Evolutionary conservation across 2,329 filamentous ascomycete genomes (phyloP), one percentile per base, ranked within the genome.

Genomic region (Xylaria arbuscula): DNA sequence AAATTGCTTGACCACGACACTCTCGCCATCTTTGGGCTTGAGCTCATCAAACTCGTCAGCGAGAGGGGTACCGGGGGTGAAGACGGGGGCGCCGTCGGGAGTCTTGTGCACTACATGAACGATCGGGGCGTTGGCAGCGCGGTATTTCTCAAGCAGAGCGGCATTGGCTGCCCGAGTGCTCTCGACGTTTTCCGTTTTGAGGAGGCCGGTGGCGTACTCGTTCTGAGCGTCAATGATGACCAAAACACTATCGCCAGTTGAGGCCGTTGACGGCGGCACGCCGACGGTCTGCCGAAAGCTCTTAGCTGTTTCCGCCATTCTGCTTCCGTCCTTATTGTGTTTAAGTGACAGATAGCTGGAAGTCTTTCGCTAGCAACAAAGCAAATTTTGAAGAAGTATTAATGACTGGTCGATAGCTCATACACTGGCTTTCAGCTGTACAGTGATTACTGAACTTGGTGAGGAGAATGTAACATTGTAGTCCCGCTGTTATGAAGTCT

Each of bases 211-310:
- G 28, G 60, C 60, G 10, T 67, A 67, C 48, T 67, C 65, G 28
- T 67, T 67, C 32, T 67, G 65, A 13, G 65, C 65, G 54, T 67
- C 65, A 11, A 67, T 67, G 19, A 67, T 67, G 38, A 67, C 40
- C 11, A 67, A 54, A 28, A 19, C 47, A 36, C 65, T 67, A 22
- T 67, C 65, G 47, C 60, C 28, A n/a, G 65, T 67, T 17, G 65
- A 67, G 24, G 65, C 65, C 2, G 65, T 67, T 34, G 65, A 67
- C 15, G 60, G 65, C 47, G 65, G 40, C 7, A 64, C 65, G 55
- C 65, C 65, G 9, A 67, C 24, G 11, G 65, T 64, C 38, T 67
- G 65, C 5, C 65, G 60, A 24, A 67, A 67, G 48, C 54, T 64
- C 55, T 67, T 67, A 10, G 60, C 65, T 32, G 48, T 42, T n/a